phyloP scores from a whole-genome alignment of 108 stramenopile genomes.

The Nitzschia putrida region DNA sequence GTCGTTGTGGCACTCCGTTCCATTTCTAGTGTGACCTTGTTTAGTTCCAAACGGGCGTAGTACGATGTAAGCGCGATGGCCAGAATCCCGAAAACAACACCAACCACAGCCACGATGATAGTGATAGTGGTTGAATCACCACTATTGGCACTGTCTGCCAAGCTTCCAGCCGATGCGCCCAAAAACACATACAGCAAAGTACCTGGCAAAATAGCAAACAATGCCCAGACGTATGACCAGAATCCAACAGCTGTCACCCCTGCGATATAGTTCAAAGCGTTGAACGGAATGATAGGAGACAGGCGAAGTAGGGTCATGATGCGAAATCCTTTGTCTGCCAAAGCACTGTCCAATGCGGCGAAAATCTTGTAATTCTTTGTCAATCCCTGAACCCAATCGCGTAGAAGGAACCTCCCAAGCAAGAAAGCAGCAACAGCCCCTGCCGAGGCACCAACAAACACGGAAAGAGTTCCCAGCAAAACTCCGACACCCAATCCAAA shows the following conservation, averaged over 20 bases:
- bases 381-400: conserved; percentile 49
- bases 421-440: conserved; percentile 48
- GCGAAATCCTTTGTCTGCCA: conserved; percentile 60
- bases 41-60: conserved; percentile 71
- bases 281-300: conserved; percentile 63
- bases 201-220: conserved; percentile 74
- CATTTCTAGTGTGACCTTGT: conserved; percentile 33
- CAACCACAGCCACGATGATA: conserved; percentile 51
- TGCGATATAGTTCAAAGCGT: conserved; percentile 56
- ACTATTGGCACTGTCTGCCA: conserved; percentile 51
- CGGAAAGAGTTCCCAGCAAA: conserved; percentile 50
- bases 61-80: conserved; percentile 62
- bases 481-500: conserved; percentile 64
- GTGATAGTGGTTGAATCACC: conserved; percentile 36
- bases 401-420: conserved; percentile 58
- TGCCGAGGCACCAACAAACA: conserved; percentile 61
- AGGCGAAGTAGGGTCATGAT: conserved; percentile 58
- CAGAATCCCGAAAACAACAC: conserved; percentile 59
- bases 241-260: conserved; percentile 52
- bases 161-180: conserved; percentile 68
- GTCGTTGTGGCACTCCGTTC: too few species aligned
- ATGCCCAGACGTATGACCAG: conserved; percentile 42
- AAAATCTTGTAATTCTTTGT: conserved; percentile 53
- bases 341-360: conserved; percentile 57
- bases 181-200: conserved; percentile 74